Evolutionary conservation across 1,139 yeast species (phyloP).

Genomic region (Chernovozyma aurita): DNA sequence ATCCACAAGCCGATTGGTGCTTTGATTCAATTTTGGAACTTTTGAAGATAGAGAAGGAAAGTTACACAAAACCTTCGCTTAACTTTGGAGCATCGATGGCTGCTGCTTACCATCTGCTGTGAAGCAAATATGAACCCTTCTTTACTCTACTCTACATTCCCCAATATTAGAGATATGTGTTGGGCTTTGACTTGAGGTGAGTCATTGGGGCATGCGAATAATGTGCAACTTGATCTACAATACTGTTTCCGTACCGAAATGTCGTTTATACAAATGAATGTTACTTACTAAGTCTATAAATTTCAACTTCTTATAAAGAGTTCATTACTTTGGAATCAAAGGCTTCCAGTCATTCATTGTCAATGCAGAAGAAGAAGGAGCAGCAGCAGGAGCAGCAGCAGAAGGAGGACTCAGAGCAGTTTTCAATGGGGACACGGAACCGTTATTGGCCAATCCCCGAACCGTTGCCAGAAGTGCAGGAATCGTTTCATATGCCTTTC

Average conservation of each 20-base stretch:
- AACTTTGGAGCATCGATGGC: background rate
- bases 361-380: conserved; percentile 11
- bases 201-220: too few relatives aligned
- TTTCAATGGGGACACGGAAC: background rate
- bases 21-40: background rate
- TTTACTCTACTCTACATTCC: too few relatives aligned
- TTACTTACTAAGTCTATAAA: too few relatives aligned
- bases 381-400: conserved; percentile 23
- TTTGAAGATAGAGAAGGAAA: background rate
- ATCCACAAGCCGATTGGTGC: too few relatives aligned
- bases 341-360: conserved; percentile 58
- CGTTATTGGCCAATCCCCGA: background rate
- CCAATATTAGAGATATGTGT: too few relatives aligned
- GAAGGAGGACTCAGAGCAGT: conserved; percentile 18
- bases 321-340: conserved; percentile 41
- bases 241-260: too few relatives aligned
- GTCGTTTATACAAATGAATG: too few relatives aligned
- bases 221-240: too few relatives aligned
- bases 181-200: too few relatives aligned
- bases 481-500: background rate
- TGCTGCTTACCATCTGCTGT: background rate
- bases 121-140: too few relatives aligned
- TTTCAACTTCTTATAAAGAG: too few relatives aligned
- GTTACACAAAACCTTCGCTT: background rate
- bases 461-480: background rate